Evolutionary conservation across 2,329 filamentous ascomycete genomes (phyloP).

Genomic region (Berkeleyomyces basicola): DNA sequence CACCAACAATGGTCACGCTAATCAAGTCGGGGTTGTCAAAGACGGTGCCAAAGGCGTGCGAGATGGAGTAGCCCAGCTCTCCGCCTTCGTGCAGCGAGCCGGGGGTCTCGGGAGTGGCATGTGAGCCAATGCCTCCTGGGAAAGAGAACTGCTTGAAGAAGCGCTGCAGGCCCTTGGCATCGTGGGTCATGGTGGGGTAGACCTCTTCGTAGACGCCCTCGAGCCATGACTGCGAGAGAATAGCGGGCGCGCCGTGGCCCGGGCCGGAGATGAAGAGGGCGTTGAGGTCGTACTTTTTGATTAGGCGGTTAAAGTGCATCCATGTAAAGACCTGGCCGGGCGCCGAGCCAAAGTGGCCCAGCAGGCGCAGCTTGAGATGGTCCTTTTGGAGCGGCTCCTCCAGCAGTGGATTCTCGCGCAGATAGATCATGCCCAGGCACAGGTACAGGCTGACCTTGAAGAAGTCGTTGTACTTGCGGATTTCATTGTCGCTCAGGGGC

Average conservation of each 20-base stretch:
- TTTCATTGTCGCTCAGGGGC: constrained; percentile 48
- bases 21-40: constrained; percentile 62
- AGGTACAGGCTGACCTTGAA: constrained; percentile 62
- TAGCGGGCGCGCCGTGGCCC: constrained; percentile 60
- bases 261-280: constrained; percentile 60
- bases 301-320: constrained; percentile 67
- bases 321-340: constrained; percentile 70
- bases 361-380: constrained; percentile 55
- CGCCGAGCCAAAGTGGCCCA: constrained; percentile 66
- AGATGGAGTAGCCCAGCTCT: constrained; percentile 67
- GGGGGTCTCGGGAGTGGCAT: constrained; percentile 64
- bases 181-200: constrained; percentile 56
- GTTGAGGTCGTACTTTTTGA: constrained; percentile 64
- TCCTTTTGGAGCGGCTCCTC: constrained; percentile 50
- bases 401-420: constrained; percentile 56
- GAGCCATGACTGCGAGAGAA: constrained; percentile 60
- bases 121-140: constrained; percentile 61
- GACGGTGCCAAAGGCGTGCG: constrained; percentile 61
- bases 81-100: constrained; percentile 65
- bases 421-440: constrained; percentile 65
- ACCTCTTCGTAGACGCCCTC: constrained; percentile 65
- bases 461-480: constrained; percentile 53
- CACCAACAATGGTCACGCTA: constrained; percentile 60
- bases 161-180: constrained; percentile 49
- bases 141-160: constrained; percentile 79